Percentiles rank a stretch among this genome's conserved stretches.
Conservation (phyloP, 2,329 filamentous ascomycete species). For the Seiridium cupressi region DNA sequence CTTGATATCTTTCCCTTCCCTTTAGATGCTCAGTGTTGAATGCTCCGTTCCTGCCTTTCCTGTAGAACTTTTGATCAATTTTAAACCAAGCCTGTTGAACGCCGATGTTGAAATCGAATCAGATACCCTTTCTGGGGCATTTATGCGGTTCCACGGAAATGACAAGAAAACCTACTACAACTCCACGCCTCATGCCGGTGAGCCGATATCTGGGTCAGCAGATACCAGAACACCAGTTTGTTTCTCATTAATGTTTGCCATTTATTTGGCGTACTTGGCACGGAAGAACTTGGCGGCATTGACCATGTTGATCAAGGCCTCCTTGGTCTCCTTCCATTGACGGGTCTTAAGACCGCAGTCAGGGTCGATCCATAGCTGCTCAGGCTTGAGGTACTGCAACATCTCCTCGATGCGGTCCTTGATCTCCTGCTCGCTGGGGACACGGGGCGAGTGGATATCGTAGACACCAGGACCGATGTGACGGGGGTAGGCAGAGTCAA, state of each 20-base stretch:
- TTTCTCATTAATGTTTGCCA: constrained; percentile 15
- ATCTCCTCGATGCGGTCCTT: constrained; percentile 97
- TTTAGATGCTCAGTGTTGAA: constrained; percentile 33
- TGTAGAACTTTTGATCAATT: constrained; percentile 28
- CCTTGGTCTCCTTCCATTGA: constrained; percentile 98
- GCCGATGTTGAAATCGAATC: constrained; percentile 60
- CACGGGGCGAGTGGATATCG: constrained; percentile 98
- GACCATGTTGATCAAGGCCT: constrained; percentile 93
- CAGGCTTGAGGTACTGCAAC: constrained; percentile 93
- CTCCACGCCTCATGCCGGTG: constrained; percentile 22
- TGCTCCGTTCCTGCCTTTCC: constrained; percentile 28
- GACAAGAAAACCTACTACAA: constrained; percentile 19
- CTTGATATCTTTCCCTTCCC: constrained; percentile 31
- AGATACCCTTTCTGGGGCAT: constrained; percentile 26
- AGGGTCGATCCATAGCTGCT: constrained; percentile 99
- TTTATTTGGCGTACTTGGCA: constrained; percentile 74
- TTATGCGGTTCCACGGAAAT: constrained; percentile 31
- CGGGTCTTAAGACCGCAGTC: constrained; percentile 99
- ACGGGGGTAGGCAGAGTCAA: constrained; percentile 93
- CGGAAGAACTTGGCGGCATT: constrained; percentile 97
- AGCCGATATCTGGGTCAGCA: constrained; percentile 17
- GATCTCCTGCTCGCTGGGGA: constrained; percentile 97
- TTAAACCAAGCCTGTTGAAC: constrained; percentile 36
- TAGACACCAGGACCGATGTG: constrained; percentile 99
- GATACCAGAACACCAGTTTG: constrained; percentile 8